phyloP scores from a whole-genome alignment of 2,329 filamentous ascomycete genomes.

The Fusarium setosum region DNA sequence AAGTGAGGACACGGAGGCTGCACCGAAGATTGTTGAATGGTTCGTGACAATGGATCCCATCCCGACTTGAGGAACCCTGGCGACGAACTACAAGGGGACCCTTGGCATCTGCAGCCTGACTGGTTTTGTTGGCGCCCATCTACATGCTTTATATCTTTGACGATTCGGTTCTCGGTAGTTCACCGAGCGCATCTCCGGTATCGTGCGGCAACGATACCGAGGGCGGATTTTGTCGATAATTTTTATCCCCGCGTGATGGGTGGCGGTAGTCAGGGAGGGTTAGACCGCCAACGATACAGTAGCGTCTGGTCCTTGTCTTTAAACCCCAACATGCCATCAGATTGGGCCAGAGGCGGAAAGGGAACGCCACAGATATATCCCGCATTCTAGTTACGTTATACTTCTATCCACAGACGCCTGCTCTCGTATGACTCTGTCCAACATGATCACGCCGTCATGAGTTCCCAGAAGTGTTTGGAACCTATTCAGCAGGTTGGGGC shows the following conservation, averaged over 20 bases:
- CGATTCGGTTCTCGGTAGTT: conserved; percentile 18
- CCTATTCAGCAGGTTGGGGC: neutral
- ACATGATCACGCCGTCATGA: neutral
- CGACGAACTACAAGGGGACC: neutral
- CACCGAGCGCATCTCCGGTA: conserved; percentile 1
- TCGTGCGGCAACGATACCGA: conserved; percentile 2
- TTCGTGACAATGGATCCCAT: conserved; percentile 4
- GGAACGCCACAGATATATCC: neutral
- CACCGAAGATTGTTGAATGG: neutral
- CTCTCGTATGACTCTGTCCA: neutral
- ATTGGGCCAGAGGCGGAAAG: neutral
- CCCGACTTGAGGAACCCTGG: neutral
- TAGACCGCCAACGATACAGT: neutral
- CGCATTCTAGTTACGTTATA: neutral
- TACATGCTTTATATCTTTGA: neutral
- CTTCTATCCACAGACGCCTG: neutral
- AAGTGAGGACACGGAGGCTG: neutral
- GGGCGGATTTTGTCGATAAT: conserved; percentile 11
- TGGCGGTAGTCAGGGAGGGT: neutral
- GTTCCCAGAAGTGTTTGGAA: too few species aligned
- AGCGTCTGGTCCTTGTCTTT: neutral
- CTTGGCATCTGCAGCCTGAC: neutral
- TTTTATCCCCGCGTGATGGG: neutral
- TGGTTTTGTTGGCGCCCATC: neutral
- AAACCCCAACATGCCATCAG: neutral